Evolutionary conservation across 2,329 filamentous ascomycete species (phyloP).

Genomic region (Gnomoniopsis smithogilvyi): DNA sequence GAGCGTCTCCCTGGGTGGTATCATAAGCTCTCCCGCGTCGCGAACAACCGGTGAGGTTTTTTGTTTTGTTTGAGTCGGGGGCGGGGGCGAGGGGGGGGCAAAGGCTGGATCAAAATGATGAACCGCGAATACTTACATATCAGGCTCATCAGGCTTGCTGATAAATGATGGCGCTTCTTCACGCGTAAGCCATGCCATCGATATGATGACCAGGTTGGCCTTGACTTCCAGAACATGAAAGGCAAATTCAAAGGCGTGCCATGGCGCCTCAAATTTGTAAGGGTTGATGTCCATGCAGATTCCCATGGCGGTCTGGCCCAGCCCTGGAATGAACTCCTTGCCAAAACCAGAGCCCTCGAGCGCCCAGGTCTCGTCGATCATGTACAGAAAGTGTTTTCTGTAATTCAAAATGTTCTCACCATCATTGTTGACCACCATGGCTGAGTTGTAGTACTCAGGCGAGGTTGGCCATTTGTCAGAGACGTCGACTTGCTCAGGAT

Average conservation of each 20-base stretch:
- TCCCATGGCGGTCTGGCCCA: constrained; percentile 54
- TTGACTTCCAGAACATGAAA: constrained; percentile 53
- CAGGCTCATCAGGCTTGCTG: constrained; percentile 53
- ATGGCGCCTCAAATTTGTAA: constrained; percentile 49
- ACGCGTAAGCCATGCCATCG: constrained; percentile 75
- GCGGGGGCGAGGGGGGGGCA: no score
- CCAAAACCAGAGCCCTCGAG: constrained; percentile 40
- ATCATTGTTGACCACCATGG: constrained; percentile 52
- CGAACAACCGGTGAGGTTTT: no score
- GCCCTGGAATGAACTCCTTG: constrained; percentile 33
- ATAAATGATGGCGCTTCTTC: constrained; percentile 46
- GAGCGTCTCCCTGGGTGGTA: constrained; percentile 55
- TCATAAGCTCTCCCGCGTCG: no score
- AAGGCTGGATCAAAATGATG: not conserved
- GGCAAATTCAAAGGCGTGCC: constrained; percentile 48
- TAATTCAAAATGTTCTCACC: constrained; percentile 62
- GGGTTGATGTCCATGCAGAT: constrained; percentile 66
- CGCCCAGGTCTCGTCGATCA: constrained; percentile 61
- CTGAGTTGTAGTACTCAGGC: constrained; percentile 54
- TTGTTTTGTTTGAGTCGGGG: no score
- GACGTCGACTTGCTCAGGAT: constrained; percentile 65
- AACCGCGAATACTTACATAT: constrained; percentile 38
- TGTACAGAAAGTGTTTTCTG: constrained; percentile 56
- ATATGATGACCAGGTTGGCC: constrained; percentile 64
- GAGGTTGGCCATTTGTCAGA: constrained; percentile 45